Evolutionary conservation across 805 yeast species (phyloP), one percentile per base, ranked within the genome.

Genomic region (Candida dajiaensis): DNA sequence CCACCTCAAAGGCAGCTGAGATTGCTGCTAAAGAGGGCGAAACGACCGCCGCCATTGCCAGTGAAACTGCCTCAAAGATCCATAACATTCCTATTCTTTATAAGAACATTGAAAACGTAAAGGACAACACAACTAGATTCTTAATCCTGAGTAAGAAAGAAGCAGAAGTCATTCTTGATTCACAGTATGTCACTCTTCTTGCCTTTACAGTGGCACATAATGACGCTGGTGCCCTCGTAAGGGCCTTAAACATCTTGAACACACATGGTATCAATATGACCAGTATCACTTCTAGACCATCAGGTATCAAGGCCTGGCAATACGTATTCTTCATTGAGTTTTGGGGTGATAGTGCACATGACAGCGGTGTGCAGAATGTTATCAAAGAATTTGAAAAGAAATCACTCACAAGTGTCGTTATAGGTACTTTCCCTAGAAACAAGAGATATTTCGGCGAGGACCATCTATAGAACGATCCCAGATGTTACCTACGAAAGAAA

Each of bases 1-100:
- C 97, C 0, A 92, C 98, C 0, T 84, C 96, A 0, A 78, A 77
- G 54, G 98, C 97, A 1, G 97, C 94, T 0, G 80, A 80, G 51
- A 63, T 76, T 40, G 85, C 87, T 3, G 53, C 68, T 5, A 48
- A 65, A 16, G 66, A 71, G 22, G 70, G 64, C 51, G 72, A 53
- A 48, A 48, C 72, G 6, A 65, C 76, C 3, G 84, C 90, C 9
- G 89, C 95, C 9, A 83, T 89, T 50, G 89, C 89, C 1, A 79
- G 94, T 22, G 62, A 66, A 12, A 75, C 80, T 46, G 92, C 96
- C 4, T 78, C 89, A 8, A 68, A 69, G 15, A 67, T 82, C 15
- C 78, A 81, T 52, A 67, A 73, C 2, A 74, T 83, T 11, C 82
- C 83, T 2, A 73, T 88, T 1, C 53, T 80, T 26, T 63, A 66